phyloP scores from a whole-genome alignment of 1,284 basidiomycete genomes.

The Naganishia liquefaciens region DNA sequence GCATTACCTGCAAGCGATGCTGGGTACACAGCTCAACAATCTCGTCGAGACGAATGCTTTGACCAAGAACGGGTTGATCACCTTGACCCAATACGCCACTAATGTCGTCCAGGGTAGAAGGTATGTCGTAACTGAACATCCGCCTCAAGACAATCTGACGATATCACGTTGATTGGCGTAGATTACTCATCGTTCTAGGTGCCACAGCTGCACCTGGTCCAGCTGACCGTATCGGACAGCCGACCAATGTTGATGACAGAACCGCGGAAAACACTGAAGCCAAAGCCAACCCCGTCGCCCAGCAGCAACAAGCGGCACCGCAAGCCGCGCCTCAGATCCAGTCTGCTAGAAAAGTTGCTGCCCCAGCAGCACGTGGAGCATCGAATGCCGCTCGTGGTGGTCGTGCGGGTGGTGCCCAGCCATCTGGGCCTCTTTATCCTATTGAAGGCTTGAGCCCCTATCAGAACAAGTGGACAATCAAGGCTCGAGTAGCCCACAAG shows the following conservation, averaged over 20 bases:
- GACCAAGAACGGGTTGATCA: constrained; percentile 70
- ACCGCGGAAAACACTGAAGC: constrained; percentile 27
- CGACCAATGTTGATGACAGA: constrained; percentile 57
- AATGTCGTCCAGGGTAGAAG: constrained; percentile 82
- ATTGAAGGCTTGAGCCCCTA: constrained; percentile 96
- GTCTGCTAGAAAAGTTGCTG: constrained; percentile 37
- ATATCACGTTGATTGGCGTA: background rate
- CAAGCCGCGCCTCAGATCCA: constrained; percentile 38
- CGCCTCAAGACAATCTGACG: background rate
- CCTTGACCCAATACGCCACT: constrained; percentile 74
- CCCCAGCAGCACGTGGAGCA: constrained; percentile 37
- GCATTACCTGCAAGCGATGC: constrained; percentile 87
- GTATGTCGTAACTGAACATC: constrained; percentile 58
- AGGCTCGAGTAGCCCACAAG: constrained; percentile 88
- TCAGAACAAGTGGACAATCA: constrained; percentile 98
- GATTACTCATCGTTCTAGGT: constrained; percentile 18
- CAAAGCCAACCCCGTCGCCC: constrained; percentile 34
- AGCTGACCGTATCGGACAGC: constrained; percentile 59
- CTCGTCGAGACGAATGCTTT: constrained; percentile 72
- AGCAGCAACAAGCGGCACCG: constrained; percentile 32
- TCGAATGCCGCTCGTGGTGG: constrained; percentile 32
- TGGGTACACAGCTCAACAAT: constrained; percentile 85
- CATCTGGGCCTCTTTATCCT: constrained; percentile 65
- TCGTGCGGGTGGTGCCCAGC: constrained; percentile 36
- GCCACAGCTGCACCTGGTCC: constrained; percentile 8